Base-by-base conservation (phyloP, 805 yeast genomes). In the Teunomyces pallodes region DNA sequence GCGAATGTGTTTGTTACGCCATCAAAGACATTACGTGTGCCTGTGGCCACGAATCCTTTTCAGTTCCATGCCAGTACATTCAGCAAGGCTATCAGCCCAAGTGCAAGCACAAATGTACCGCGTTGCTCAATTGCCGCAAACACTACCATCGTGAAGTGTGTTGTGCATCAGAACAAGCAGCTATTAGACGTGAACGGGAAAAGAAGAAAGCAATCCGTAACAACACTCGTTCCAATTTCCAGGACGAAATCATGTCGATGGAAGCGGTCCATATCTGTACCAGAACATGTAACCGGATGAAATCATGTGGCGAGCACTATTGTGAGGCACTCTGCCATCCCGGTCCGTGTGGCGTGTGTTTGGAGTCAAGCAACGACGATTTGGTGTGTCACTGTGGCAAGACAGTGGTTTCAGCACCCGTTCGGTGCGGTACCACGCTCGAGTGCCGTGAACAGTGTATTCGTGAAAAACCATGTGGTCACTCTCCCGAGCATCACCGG, bases 361-460 rank as follows among this genome's bases (percentile, higher is more conserved):
- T 87, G 43, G 95, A 88, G 58, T 84, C 92, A 4, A 77, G 86
- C n/a, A 80, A 83, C 36, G 89, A 87, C 14, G 96, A 89, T 61
- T 69, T 87, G 55, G 79, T 82, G 2, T 89, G 96, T 60, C 77
- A 84, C 43, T 89, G 96, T 70, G 96, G 96, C 2, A 74, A 77
- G 53, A 89, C 96, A 0, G 77, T 86, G 3, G 74, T 89, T 5
- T 77, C 75, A 16, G 96, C 96, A 0, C 96, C 96, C 0, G 89
- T 88, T 8, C 70, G 96, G 54, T 89, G 96, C 69, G 96, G 96
- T 10, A 80, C 88, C 0, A 72, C 66, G 40, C 61, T 87, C 3
- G 75, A 74, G 9, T 89, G 96, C 66, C 73, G 70, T 20, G 76
- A 79, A 50, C 90, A 80, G 52, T 89, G 96, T 64, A 65, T 70